Percentiles rank a stretch among this genome's conserved stretches.
phyloP scores from a whole-genome alignment of 23 red algal genomes.

The Gracilaria domingensis region DNA sequence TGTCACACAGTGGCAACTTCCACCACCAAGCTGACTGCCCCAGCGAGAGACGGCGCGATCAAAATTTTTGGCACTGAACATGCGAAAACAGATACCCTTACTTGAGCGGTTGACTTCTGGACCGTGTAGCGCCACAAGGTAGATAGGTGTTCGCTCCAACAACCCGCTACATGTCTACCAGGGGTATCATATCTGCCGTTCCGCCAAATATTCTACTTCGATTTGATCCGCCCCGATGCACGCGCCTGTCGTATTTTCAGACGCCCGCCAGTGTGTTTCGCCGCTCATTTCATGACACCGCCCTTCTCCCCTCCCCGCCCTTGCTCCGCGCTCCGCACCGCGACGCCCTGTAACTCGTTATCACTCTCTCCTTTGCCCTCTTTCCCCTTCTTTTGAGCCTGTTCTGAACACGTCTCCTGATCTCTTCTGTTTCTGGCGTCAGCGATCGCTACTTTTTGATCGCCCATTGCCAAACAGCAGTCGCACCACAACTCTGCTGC shows the following conservation, averaged over 20 bases:
- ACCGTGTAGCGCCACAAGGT: no score
- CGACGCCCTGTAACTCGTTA: not conserved
- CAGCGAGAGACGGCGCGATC: no score
- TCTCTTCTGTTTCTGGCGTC: not conserved
- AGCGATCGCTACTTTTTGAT: slow-evolving; percentile 17
- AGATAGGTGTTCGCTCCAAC: no score
- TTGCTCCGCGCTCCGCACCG: not conserved
- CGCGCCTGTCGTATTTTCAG: not conserved
- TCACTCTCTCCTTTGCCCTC: not conserved
- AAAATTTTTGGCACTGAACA: no score
- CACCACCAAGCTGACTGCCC: no score
- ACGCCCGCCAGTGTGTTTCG: not conserved
- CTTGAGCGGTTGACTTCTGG: no score
- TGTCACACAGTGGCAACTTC: no score
- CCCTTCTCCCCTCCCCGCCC: not conserved
- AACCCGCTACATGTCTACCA: no score
- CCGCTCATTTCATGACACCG: not conserved
- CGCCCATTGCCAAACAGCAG: not conserved
- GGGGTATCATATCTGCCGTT: not conserved
- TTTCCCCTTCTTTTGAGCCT: not conserved
- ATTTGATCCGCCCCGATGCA: slow-evolving; percentile 25
- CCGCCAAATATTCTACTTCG: not conserved
- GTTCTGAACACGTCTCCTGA: slow-evolving; percentile 2
- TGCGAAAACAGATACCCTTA: no score
- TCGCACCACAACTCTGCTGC: not conserved